Base-by-base conservation (phyloP, 2,329 filamentous ascomycete genomes). In the Claviceps spartinae region DNA sequence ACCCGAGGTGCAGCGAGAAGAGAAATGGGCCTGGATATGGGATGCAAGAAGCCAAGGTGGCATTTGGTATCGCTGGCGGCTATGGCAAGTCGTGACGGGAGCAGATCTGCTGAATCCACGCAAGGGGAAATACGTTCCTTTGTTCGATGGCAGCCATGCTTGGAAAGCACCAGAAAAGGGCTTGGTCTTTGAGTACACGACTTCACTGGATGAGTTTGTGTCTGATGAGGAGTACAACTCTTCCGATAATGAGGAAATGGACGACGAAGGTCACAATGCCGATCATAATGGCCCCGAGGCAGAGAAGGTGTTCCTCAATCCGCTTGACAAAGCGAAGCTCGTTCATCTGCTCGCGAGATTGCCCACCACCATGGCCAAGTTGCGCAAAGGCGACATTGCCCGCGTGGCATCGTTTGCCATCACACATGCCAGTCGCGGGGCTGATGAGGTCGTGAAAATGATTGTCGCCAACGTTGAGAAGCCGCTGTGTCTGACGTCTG, bases 21-120 rank as follows among this genome's bases (percentile, higher is more conserved):
- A 95, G 65, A 89, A 85, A 58, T 97, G 91, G 82, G 86, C 89
- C 0, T 98, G 90, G 86, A 74, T 98, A 5, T 98, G 88, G 83
- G 85, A 97, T 65, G 78, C 89, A 20, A 78, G 83, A 57, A 90
- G 83, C 61, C 74, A 77, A 56, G 89, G 82, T 26, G 91, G 85
- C 16, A 79, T 94, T 16, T 98, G 90, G 78, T 97, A 97, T 66
- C 82, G 93, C 44, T 97, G 88, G 86, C 81, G 88, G 45, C 63
- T 97, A 45, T 96, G 90, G 86, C 83, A 93, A 59, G 76, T 91
- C 8, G 73, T 91, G n/a, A 89, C 86, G 1, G 82, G 83, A 4
- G 74, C 75, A 1, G 71, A 75, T 43, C 63, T 34, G 30, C 9
- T 70, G 3, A 68, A 66, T 16, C 64, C 65, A 14, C 68, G 70